Conservation (phyloP, 768 basidiomycete species). For the Naganishia friedmannii region DNA sequence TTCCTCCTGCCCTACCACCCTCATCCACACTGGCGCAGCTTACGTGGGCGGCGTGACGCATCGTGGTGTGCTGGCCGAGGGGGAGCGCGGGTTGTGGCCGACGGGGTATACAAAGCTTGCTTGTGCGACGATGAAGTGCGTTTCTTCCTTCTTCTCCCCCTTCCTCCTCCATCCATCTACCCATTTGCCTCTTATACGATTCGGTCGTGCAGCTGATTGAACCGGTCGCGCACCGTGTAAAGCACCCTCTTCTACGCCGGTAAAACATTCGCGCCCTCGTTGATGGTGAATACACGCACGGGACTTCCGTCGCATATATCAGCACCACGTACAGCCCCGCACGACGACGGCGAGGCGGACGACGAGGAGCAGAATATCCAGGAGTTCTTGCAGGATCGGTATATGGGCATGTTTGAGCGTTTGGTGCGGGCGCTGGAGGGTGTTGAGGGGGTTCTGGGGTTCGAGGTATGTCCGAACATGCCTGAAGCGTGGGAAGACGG, state of each 20-base stretch:
- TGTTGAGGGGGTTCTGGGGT: constrained; percentile 77
- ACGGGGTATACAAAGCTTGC: constrained; percentile 90
- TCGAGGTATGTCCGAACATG: constrained; percentile 64
- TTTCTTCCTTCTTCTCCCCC: background rate
- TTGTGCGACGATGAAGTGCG: constrained; percentile 78
- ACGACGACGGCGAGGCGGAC: background rate
- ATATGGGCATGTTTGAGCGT: constrained; percentile 70
- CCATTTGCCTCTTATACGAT: too few relatives aligned
- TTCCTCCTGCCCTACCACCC: constrained; percentile 54
- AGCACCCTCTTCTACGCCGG: constrained; percentile 94
- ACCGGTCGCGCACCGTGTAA: too few relatives aligned
- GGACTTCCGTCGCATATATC: background rate
- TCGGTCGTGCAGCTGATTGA: too few relatives aligned
- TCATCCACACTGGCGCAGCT: constrained; percentile 80
- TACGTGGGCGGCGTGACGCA: constrained; percentile 78
- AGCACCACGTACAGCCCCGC: background rate
- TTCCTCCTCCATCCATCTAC: too few relatives aligned
- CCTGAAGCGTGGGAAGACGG: too few relatives aligned
- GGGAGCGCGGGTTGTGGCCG: constrained; percentile 83
- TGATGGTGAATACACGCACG: constrained; percentile 53
- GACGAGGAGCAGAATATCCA: constrained; percentile 61
- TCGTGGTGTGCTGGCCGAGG: constrained; percentile 63
- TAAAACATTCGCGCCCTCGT: constrained; percentile 74
- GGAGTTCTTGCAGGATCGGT: constrained; percentile 74
- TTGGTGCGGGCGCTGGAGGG: constrained; percentile 68